Percentiles rank a stretch among this genome's conserved stretches.
Conservation (phyloP, 2,329 filamentous ascomycete genomes). For the Daldinia sp. region DNA sequence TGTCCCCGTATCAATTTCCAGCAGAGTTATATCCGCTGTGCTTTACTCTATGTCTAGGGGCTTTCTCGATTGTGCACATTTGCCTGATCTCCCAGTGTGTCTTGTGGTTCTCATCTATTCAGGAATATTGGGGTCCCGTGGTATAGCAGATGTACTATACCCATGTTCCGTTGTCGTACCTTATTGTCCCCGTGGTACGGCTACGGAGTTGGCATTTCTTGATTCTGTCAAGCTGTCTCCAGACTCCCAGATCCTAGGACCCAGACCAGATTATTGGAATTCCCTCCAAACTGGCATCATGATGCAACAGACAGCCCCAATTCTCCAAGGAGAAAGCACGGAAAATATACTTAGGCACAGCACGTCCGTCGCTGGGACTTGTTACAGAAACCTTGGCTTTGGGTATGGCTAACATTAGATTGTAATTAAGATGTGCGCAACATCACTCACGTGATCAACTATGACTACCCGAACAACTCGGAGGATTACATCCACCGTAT, state of each 20-base stretch:
- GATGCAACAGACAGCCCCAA: conserved; percentile 68
- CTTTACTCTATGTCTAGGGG: conserved; percentile 94
- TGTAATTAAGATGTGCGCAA: conserved; percentile 93
- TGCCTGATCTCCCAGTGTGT: conserved; percentile 85
- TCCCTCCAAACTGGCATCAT: conserved; percentile 62
- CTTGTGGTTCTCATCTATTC: conserved; percentile 78
- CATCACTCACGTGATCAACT: conserved; percentile 99
- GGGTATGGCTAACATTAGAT: conserved; percentile 79
- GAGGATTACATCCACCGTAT: conserved; percentile 99
- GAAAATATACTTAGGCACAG: conserved; percentile 60
- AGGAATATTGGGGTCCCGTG: conserved; percentile 86
- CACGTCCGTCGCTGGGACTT: conserved; percentile 67
- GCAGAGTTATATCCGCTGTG: conserved; percentile 69
- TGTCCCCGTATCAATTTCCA: conserved; percentile 61
- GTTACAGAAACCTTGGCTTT: conserved; percentile 59
- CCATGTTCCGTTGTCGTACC: conserved; percentile 79
- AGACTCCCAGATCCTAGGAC: conserved; percentile 66
- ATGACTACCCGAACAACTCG: conserved; percentile 99
- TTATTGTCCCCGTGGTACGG: conserved; percentile 70
- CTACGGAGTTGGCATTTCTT: conserved; percentile 81
- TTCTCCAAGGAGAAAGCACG: conserved; percentile 62
- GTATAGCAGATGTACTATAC: conserved; percentile 76
- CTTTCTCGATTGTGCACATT: conserved; percentile 87
- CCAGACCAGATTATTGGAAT: conserved; percentile 59
- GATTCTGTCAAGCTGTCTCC: conserved; percentile 76